These are phyloP conservation scores for Leccinum pellstonianum DNA, from an alignment of 768 basidiomycete genomes.

Conservation along the genomic window DNA sequence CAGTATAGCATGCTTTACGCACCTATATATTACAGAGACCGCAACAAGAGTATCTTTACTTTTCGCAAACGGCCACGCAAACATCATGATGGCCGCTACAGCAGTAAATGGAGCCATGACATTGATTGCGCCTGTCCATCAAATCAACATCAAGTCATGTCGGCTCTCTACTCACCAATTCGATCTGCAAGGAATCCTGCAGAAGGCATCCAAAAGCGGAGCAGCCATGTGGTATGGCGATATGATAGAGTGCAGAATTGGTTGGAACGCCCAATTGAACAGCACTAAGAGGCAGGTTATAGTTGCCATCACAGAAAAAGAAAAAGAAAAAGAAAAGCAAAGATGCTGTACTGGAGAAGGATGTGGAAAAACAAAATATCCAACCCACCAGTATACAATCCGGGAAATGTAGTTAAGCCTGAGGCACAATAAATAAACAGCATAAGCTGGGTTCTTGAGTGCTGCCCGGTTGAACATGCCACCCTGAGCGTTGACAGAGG, in stretches of 20 bases:
- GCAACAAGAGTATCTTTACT: constrained; percentile 44
- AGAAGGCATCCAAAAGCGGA: constrained; percentile 60
- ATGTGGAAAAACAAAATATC: background rate
- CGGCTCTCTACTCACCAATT: constrained; percentile 37
- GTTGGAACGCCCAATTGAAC: constrained; percentile 44
- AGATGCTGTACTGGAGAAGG: background rate
- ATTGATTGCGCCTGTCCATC: constrained; percentile 55
- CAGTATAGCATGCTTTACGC: constrained; percentile 11
- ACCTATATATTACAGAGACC: constrained; percentile 67
- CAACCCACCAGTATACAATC: constrained; percentile 62
- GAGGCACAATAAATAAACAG: constrained; percentile 52
- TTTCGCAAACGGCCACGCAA: constrained; percentile 66
- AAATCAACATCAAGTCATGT: background rate
- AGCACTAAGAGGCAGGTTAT: constrained; percentile 52
- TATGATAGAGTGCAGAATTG: constrained; percentile 59
- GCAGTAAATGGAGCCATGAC: constrained; percentile 63
- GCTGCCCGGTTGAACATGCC: constrained; percentile 56
- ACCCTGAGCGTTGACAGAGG: constrained; percentile 50
- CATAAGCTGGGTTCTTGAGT: constrained; percentile 48
- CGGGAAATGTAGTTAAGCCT: constrained; percentile 55
- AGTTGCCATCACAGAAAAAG: background rate
- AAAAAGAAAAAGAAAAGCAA: background rate
- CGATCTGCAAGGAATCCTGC: constrained; percentile 55
- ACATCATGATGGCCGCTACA: constrained; percentile 58
- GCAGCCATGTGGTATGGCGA: constrained; percentile 66